Percentiles rank a stretch among this genome's conserved stretches.
Conservation (phyloP, 2,329 filamentous ascomycete species). For the Coleophoma cylindrospora region DNA sequence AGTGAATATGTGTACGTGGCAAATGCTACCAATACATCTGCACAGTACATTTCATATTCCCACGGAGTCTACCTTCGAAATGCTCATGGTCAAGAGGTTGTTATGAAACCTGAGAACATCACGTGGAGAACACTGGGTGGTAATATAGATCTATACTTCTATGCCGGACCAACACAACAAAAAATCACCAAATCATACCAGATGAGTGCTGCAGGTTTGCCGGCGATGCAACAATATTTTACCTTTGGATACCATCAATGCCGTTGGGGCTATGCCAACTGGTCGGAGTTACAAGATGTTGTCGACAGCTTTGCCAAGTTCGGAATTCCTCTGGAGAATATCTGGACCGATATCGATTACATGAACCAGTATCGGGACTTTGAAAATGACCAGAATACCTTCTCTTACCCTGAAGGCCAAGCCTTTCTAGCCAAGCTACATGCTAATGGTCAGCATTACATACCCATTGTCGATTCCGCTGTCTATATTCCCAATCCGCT, state of each 20-base stretch:
- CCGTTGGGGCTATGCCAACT: constrained; percentile 76
- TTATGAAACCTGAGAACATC: constrained; percentile 57
- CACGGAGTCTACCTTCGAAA: constrained; percentile 78
- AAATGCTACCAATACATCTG: constrained; percentile 44
- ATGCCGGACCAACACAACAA: constrained; percentile 63
- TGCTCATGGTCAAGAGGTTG: constrained; percentile 68
- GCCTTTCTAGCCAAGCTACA: constrained; percentile 59
- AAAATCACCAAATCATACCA: constrained; percentile 70
- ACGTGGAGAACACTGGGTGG: constrained; percentile 75
- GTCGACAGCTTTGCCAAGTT: constrained; percentile 61
- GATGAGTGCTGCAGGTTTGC: constrained; percentile 59
- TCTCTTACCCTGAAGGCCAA: constrained; percentile 50
- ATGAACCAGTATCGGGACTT: constrained; percentile 60
- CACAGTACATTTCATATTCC: constrained; percentile 59
- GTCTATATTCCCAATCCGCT: constrained; percentile 66
- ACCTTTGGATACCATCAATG: constrained; percentile 81
- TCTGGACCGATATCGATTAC: constrained; percentile 72
- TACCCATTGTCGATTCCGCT: constrained; percentile 67
- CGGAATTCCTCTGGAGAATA: constrained; percentile 66
- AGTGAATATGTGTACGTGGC: constrained; percentile 47
- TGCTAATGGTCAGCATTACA: constrained; percentile 54
- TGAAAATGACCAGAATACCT: constrained; percentile 54
- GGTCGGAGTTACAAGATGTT: constrained; percentile 61
- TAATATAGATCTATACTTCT: constrained; percentile 75
- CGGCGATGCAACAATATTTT: constrained; percentile 78